Conservation (phyloP, 768 basidiomycete species). For the Termitomyces eurrhizus region DNA sequence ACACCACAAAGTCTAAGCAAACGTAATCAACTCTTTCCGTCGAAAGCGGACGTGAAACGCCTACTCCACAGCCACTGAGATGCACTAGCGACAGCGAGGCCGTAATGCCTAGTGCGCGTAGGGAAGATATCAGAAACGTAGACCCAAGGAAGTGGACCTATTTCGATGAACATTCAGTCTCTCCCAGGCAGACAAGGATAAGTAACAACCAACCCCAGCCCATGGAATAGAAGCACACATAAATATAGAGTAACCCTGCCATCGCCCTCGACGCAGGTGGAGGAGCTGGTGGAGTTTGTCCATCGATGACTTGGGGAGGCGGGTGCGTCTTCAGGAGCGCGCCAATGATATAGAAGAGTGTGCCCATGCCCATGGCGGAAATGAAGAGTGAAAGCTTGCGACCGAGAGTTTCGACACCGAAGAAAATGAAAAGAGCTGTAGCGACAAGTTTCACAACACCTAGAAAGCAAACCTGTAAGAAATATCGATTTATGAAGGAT, state of each 20-base stretch:
- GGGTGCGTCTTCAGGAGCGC: conserved; percentile 80
- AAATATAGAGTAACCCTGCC: conserved; percentile 85
- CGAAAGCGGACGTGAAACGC: background rate
- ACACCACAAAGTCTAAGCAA: conserved; percentile 61
- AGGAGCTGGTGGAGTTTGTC: conserved; percentile 21
- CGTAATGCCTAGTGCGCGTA: conserved; percentile 79
- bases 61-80: conserved; percentile 83
- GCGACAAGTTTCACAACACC: conserved; percentile 65
- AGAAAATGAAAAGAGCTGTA: conserved; percentile 62
- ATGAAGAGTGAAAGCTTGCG: conserved; percentile 69
- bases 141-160: conserved; percentile 61
- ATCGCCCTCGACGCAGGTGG: conserved; percentile 68
- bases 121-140: conserved; percentile 86
- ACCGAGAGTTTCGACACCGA: conserved; percentile 65
- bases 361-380: conserved; percentile 77
- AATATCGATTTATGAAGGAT: background rate
- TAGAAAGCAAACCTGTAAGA: background rate
- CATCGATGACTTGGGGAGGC: conserved; percentile 30
- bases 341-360: conserved; percentile 81
- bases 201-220: conserved; percentile 57
- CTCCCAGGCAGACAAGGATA: background rate
- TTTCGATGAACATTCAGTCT: conserved; percentile 48
- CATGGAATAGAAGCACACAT: conserved; percentile 86
- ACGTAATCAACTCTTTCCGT: background rate
- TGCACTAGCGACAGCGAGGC: conserved; percentile 68